phyloP scores from a whole-genome alignment of 306 rosid genomes.

The Albizia julibrissin region DNA sequence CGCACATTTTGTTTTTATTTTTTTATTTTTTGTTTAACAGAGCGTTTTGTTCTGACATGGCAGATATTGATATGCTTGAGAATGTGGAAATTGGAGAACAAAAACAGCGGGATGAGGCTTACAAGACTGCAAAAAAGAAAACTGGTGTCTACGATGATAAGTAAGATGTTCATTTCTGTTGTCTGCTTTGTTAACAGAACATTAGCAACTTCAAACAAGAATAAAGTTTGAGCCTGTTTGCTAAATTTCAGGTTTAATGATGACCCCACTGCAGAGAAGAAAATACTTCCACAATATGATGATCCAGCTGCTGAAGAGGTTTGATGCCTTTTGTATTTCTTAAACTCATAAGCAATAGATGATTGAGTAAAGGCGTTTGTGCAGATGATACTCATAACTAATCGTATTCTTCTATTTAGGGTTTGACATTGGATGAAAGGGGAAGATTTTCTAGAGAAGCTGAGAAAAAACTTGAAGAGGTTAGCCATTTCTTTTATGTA shows the following conservation, averaged over 20 bases:
- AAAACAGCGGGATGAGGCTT: constrained; percentile 77
- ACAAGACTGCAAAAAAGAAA: constrained; percentile 91
- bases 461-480: constrained; percentile 91
- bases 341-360: constrained; percentile 1
- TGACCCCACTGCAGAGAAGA: constrained; percentile 73
- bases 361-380: constrained; percentile 14
- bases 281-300: constrained; percentile 90
- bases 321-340: constrained; percentile 1
- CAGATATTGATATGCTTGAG: constrained; percentile 94
- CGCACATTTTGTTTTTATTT: no score
- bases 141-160: constrained; percentile 77
- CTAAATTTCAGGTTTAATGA: constrained; percentile 77
- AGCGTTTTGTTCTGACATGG: constrained; percentile 42
- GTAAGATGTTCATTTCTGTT: constrained; percentile 49
- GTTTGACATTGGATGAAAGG: constrained; percentile 75
- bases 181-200: not conserved
- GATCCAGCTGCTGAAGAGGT: constrained; percentile 86
- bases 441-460: constrained; percentile 81
- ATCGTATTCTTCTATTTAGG: constrained; percentile 50
- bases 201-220: constrained; percentile 21
- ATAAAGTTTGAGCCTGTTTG: constrained; percentile 14
- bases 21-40: constrained; percentile 37
- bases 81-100: constrained; percentile 95
- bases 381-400: constrained; percentile 13
- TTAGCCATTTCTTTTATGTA: constrained; percentile 35